Percentiles rank a stretch among this genome's conserved stretches.
Conservation (phyloP, 2,329 filamentous ascomycete species). For the Lomentospora prolificans region DNA sequence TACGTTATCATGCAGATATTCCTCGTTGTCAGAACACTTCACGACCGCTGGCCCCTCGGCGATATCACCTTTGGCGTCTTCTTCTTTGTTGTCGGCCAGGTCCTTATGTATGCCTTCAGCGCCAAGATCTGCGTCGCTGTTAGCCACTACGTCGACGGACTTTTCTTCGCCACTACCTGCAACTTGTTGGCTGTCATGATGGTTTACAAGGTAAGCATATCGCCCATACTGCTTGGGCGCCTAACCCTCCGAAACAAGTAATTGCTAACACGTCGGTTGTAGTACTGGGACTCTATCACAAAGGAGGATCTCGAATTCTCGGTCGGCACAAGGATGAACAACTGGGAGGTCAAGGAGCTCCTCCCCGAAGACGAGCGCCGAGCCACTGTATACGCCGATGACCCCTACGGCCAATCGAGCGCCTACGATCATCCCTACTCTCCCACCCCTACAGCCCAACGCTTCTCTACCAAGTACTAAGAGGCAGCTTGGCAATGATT, state of each 20-base stretch:
- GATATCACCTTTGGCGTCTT: conserved; percentile 85
- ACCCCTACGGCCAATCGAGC: conserved; percentile 49
- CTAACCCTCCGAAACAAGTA: neutral
- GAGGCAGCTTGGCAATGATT: neutral
- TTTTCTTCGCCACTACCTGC: conserved; percentile 90
- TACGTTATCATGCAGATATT: conserved; percentile 84
- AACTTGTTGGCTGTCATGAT: conserved; percentile 97
- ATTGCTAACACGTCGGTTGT: conserved; percentile 9
- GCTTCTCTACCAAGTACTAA: conserved; percentile 39
- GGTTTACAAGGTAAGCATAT: conserved; percentile 75
- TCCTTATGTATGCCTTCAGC: conserved; percentile 86
- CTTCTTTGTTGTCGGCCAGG: conserved; percentile 87
- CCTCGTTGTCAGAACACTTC: conserved; percentile 78
- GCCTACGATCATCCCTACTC: conserved; percentile 43
- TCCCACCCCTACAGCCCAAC: conserved; percentile 24
- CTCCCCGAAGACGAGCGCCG: conserved; percentile 72
- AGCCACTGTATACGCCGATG: conserved; percentile 61
- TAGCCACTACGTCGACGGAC: conserved; percentile 85
- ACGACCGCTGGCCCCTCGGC: conserved; percentile 91
- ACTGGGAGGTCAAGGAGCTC: conserved; percentile 95
- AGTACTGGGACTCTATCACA: conserved; percentile 99
- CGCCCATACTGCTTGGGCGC: neutral
- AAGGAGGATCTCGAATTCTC: conserved; percentile 97
- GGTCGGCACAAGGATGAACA: conserved; percentile 88
- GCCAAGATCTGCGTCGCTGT: conserved; percentile 72